Base-by-base conservation (phyloP, 371 early-diverging fungal genomes). In the Batrachochytrium dendrobatidis region DNA sequence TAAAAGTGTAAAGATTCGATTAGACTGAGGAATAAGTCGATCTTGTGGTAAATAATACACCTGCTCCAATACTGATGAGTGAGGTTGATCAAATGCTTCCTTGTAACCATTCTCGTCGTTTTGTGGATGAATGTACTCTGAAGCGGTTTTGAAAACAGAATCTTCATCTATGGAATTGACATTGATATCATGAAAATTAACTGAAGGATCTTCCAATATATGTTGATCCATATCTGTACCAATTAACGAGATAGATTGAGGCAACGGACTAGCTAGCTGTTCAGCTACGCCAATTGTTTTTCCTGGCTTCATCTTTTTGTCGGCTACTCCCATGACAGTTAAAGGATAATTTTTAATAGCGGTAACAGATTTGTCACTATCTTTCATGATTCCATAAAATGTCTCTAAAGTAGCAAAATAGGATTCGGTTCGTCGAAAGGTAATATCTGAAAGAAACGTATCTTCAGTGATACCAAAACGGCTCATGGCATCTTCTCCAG, bases 401-500 rank as follows among this genome's bases (percentile, higher is more conserved):
- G 58, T 20, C n/a, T 79, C 80, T 18, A 70, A 33, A 3, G 67
- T 68, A 0, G 58, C 18, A 10, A 31, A 52, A 51, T 76, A 79
- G 15, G 48, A 26, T 39, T 79, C 80, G n/a, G 68, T 53, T 7
- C 74, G 52, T 28, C 65, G 59, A 30, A 62, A 66, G 1, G 75
- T 74, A 24, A 43, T 49, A 24, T 74, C 75, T 44, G 61, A 67
- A 7, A 65, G 45, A 52, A 79, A 75, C 6, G 58, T 34, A 0
- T 75, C 79, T 26, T 59, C 58, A 10, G 44, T 55, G 51, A 51
- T 51, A n/a, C 51, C 51, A 24, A 51, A 51, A 2, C 51, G 24
- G 51, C 51, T 24, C 7, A 51, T 32, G 32, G 32, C 51, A 24
- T 51, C 51, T 28, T 51, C 51, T 3, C 24, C 51, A 4, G 10